These are phyloP conservation scores for Pestalotiopsis sp. DNA, from an alignment of 2,329 filamentous ascomycete species.

Conservation along the genomic window DNA sequence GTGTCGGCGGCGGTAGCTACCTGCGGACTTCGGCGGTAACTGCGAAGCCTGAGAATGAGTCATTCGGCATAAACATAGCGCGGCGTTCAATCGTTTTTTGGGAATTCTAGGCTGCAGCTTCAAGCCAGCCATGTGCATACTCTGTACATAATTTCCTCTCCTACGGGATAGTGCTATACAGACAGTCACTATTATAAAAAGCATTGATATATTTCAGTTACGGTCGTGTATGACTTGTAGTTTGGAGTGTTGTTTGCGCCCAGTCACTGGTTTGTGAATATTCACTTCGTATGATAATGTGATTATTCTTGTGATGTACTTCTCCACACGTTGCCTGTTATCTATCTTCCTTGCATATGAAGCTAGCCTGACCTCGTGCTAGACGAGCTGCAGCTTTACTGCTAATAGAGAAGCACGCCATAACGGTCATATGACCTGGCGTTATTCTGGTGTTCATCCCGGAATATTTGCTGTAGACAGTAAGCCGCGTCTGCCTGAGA, in stretches of 20 bases:
- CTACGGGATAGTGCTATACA: neutral
- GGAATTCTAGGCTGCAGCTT: neutral
- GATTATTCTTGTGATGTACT: too few relatives aligned
- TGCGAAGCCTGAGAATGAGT: neutral
- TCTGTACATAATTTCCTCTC: neutral
- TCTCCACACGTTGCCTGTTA: too few relatives aligned
- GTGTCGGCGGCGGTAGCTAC: neutral
- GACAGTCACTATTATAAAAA: neutral
- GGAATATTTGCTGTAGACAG: neutral
- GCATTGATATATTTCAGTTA: neutral
- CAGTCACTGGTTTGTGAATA: too few relatives aligned
- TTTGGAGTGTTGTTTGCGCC: too few relatives aligned
- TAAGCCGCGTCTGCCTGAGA: neutral
- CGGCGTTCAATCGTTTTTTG: neutral
- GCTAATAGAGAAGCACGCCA: neutral
- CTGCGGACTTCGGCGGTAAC: neutral
- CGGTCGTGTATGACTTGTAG: too few relatives aligned
- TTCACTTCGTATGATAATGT: too few relatives aligned
- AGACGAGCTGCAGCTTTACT: too few relatives aligned
- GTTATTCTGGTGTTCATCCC: neutral
- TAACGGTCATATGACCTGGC: neutral
- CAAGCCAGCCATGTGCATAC: neutral
- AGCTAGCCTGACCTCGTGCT: too few relatives aligned
- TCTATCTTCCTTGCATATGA: too few relatives aligned
- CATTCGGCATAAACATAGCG: constrained; percentile 6